Conservation (phyloP, 2,329 filamentous ascomycete species). For the Aspergillus quadricinctus region DNA sequence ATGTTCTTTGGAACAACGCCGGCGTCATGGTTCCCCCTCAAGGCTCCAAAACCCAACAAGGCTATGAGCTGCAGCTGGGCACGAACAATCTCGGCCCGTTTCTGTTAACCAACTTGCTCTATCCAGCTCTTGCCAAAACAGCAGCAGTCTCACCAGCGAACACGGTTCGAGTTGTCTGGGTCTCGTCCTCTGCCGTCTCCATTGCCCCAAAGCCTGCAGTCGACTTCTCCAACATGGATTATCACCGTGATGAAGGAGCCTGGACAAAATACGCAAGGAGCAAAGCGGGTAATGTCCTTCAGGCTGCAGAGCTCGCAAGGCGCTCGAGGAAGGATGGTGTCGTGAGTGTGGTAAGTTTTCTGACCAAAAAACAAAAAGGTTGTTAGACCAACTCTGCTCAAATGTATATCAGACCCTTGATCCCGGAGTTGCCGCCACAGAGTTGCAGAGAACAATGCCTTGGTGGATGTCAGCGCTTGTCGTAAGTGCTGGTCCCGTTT, state of each 20-base stretch:
- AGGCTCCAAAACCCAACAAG: constrained; percentile 29
- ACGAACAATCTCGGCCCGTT: constrained; percentile 40
- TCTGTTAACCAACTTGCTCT: constrained; percentile 37
- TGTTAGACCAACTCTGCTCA: too few species aligned
- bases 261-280: constrained; percentile 30
- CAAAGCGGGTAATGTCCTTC: constrained; percentile 30
- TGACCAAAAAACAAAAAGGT: too few species aligned
- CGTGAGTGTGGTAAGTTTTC: constrained; percentile 23
- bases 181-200: constrained; percentile 15
- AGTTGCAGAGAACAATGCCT: too few species aligned
- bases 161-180: constrained; percentile 36
- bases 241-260: constrained; percentile 10
- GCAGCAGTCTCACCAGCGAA: constrained; percentile 18
- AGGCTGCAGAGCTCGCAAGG: constrained; percentile 26
- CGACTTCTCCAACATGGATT: constrained; percentile 10
- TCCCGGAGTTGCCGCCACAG: too few species aligned
- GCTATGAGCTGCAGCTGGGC: constrained; percentile 36
- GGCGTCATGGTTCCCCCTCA: constrained; percentile 32
- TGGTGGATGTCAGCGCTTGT: too few species aligned
- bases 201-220: constrained; percentile 15
- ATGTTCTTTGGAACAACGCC: constrained; percentile 42
- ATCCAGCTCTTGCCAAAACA: constrained; percentile 31
- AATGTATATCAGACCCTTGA: too few species aligned
- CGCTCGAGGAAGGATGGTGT: constrained; percentile 28
- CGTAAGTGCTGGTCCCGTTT: too few species aligned